Conservation (phyloP, 1,139 yeast species). For the Yamadazyma trypodendri region DNA sequence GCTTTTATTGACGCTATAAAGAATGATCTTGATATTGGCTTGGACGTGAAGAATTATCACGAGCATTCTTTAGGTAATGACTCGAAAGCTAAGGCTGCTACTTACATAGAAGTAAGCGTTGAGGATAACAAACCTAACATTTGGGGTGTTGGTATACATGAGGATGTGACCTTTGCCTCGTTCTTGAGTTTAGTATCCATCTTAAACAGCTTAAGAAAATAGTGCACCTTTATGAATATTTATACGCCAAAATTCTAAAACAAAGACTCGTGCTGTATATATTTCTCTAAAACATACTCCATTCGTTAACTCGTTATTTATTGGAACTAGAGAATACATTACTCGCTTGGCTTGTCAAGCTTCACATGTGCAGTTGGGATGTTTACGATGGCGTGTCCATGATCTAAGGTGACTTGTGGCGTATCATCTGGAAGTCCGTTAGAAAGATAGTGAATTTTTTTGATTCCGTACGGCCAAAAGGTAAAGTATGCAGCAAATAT, state of each 20-base stretch:
- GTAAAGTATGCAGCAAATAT: slow-evolving; percentile 15
- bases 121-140: slow-evolving; percentile 24
- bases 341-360: slow-evolving; percentile 16
- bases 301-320: too few species aligned
- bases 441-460: slow-evolving; percentile 11
- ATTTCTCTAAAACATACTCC: too few species aligned
- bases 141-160: slow-evolving; percentile 50
- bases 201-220: slow-evolving; percentile 46
- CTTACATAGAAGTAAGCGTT: slow-evolving; percentile 40
- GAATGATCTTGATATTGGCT: slow-evolving; percentile 12
- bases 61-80: slow-evolving; percentile 48
- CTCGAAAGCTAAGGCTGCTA: slow-evolving; percentile 45
- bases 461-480: slow-evolving; percentile 18
- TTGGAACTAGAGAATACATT: slow-evolving; percentile 11
- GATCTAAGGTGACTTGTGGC: slow-evolving; percentile 15
- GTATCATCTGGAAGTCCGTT: slow-evolving; percentile 18
- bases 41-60: slow-evolving; percentile 42
- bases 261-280: too few species aligned
- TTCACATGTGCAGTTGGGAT: slow-evolving; percentile 21
- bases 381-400: slow-evolving; percentile 15
- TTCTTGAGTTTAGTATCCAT: slow-evolving; percentile 77
- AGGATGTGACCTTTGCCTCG: slow-evolving; percentile 49
- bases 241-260: too few species aligned
- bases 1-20: slow-evolving; percentile 43
- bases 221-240: background rate